These are phyloP conservation scores for Scutellaria minor DNA, from an alignment of 257 asterid species.

Conservation along the genomic window DNA sequence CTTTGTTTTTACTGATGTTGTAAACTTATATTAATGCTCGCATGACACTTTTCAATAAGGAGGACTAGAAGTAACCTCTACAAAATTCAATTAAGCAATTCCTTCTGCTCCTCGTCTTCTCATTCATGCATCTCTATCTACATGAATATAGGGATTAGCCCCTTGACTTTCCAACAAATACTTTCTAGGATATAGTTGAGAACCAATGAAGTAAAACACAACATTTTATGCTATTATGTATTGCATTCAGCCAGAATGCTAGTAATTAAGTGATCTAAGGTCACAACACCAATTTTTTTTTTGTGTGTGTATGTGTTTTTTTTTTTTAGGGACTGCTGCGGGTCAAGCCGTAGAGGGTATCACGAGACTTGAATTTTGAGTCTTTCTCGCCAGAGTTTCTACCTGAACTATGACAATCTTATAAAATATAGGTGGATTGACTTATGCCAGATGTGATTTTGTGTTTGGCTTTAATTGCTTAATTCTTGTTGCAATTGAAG, in stretches of 20 bases:
- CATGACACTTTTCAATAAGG: background rate
- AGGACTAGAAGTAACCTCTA: background rate
- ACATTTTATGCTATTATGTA: background rate
- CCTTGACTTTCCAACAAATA: background rate
- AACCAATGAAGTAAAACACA: background rate
- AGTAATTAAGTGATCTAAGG: background rate
- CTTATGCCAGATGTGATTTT: background rate
- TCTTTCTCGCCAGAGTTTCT: background rate
- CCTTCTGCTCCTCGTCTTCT: background rate
- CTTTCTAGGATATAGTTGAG: constrained; percentile 5
- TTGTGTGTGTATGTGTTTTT: too few relatives aligned
- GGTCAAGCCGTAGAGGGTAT: too few relatives aligned
- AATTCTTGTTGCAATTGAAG: constrained; percentile 7
- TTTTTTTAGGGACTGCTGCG: too few relatives aligned
- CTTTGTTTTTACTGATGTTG: constrained; percentile 3
- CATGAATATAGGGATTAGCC: background rate
- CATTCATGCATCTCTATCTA: background rate
- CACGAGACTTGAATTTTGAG: background rate
- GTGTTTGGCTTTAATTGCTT: background rate
- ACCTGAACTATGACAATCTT: background rate
- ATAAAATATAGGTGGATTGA: background rate
- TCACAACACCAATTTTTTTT: background rate
- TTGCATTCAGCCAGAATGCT: background rate
- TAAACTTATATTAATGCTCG: background rate
- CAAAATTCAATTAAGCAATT: constrained; percentile 11